phyloP scores from a whole-genome alignment of 2,329 filamentous ascomycete species.

The Neofusicoccum parvum region DNA sequence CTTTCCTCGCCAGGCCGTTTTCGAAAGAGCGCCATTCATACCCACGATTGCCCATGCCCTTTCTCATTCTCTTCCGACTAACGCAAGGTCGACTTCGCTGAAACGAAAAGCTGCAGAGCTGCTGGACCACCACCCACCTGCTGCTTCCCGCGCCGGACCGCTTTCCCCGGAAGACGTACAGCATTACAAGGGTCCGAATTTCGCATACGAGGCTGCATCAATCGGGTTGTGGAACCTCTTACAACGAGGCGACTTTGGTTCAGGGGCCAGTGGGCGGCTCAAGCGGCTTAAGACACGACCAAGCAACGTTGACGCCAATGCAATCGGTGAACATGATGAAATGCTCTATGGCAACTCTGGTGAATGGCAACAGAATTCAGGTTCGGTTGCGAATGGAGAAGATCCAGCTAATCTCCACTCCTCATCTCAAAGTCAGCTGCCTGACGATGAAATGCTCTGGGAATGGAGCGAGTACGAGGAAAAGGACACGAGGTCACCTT shows the following conservation, averaged over 20 bases:
- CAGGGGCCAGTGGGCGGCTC: conserved; percentile 13
- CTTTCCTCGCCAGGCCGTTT: neutral
- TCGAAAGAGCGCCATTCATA: conserved; percentile 24
- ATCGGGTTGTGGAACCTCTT: conserved; percentile 19
- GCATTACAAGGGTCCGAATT: neutral
- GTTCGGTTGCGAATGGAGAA: neutral
- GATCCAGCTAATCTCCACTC: neutral
- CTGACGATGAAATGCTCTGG: conserved; percentile 21
- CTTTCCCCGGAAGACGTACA: conserved; percentile 3
- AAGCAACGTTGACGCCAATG: neutral
- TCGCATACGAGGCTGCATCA: conserved; percentile 7
- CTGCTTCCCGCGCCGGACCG: neutral
- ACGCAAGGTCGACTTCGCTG: conserved; percentile 23
- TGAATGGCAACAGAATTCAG: neutral
- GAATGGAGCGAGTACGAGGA: neutral
- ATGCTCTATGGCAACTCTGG: neutral
- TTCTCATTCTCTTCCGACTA: conserved; percentile 22
- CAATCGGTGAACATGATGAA: neutral
- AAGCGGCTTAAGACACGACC: neutral
- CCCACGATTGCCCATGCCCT: conserved; percentile 25
- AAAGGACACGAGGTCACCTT: neutral
- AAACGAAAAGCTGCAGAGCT: conserved; percentile 22
- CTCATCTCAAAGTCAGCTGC: neutral
- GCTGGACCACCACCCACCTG: neutral
- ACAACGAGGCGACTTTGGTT: conserved; percentile 19